A percentile compares a stretch with the other conserved stretches of the same genome.
These are phyloP conservation scores for Zasmidium citrigriseum DNA, from an alignment of 2,329 filamentous ascomycete species.

Conservation along the genomic window DNA sequence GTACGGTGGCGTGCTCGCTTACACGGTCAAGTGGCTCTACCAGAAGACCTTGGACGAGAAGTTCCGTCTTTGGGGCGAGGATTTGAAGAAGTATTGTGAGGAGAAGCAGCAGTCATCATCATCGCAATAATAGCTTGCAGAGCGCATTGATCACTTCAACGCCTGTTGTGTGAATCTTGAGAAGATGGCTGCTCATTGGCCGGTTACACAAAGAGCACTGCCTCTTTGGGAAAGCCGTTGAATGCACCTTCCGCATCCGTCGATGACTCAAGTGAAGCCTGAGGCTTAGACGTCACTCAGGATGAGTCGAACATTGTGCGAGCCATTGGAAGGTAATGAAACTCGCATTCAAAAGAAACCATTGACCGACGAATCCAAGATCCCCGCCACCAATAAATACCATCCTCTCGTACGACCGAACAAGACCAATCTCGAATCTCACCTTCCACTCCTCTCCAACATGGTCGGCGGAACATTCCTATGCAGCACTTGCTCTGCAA, in stretches of 20 bases:
- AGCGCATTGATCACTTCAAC: too few species aligned
- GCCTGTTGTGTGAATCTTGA: background rate
- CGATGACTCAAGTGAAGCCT: background rate
- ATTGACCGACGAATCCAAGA: background rate
- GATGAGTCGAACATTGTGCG: conserved; percentile 1
- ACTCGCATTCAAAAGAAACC: background rate
- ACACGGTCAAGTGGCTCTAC: conserved; percentile 32
- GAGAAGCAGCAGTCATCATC: too few species aligned
- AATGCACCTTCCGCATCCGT: background rate
- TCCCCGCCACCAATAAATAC: too few species aligned
- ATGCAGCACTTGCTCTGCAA: conserved; percentile 20
- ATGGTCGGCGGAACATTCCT: conserved; percentile 6
- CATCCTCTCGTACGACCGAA: too few species aligned
- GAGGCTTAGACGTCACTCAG: background rate
- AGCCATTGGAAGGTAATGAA: background rate
- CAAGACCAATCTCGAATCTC: background rate
- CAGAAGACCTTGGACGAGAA: conserved; percentile 29
- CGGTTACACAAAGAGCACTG: background rate
- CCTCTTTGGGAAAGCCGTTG: background rate
- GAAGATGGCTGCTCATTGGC: background rate
- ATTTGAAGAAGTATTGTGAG: conserved; percentile 29
- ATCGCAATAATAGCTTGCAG: too few species aligned
- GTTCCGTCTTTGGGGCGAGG: conserved; percentile 29
- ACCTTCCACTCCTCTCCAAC: background rate
- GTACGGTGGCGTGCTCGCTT: conserved; percentile 28